Base-by-base conservation (phyloP, 176 grass and related monocot genomes). In the Neostapfia colusana region DNA sequence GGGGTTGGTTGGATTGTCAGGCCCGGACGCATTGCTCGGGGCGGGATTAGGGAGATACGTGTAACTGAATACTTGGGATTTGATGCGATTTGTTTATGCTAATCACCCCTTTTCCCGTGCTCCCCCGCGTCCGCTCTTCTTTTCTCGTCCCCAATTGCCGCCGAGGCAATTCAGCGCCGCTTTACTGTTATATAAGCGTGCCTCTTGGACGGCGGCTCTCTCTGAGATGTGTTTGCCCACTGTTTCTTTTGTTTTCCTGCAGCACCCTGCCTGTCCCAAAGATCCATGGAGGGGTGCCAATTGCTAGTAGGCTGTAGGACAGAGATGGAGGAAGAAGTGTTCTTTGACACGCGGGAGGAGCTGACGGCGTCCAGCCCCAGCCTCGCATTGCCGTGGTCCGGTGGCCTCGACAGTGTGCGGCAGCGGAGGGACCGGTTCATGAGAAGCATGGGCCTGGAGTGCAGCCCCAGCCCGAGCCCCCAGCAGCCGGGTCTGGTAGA, bases 131-230 rank as follows among this genome's bases (percentile, higher is more conserved):
- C 60, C 56, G 50, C 74, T 50, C 74, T 17, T 54, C 51, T 21
- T 54, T 54, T 21, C 20, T 54, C 51, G 62, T 51, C 42, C 36
- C 37, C 55, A 38, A 37, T 80, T 75, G 70, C 70, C 45, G 70
- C 86, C 56, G 27, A 75, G 56, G 55, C 81, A 80, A 79, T 88
- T 70, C 86, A 75, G 70, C 75, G 56, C 77, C 71, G 10, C 59
- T n/a, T 75, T 65, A 84, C 86, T 88, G 86, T 80, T 84, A 84
- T 88, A 88, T 88, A 88, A 84, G 76, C 76, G 45, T 31, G 4
- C 55, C 64, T 27, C 81, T 14, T 38, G 45, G 8, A 63, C 78
- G 23, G 20, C 18, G 34, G 20, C 71, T 86, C 77, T n/a, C 20
- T 54, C 51, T 86, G 78, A 75, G 70, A 70, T 76, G 70, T 65